Base-by-base conservation (phyloP, 2,329 filamentous ascomycete species). In the Chaetomium olivaceum region DNA sequence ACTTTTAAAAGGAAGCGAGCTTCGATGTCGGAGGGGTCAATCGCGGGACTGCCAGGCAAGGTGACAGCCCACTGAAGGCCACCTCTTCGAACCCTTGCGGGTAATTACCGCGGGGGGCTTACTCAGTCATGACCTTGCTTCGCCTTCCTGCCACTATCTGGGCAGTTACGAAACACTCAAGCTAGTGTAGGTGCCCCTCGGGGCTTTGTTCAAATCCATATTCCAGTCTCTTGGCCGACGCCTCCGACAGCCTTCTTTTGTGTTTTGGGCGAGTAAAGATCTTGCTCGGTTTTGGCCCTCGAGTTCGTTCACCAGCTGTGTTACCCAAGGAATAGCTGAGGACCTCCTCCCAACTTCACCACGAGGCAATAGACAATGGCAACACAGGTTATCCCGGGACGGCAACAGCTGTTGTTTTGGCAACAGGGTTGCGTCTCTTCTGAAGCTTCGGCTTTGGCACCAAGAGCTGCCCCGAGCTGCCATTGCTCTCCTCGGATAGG, bases 51-150 rank as follows among this genome's bases (percentile, higher is more conserved):
- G 64, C 66, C 61, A 51, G 64, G 56, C 60, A 50, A 21, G 16
- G 25, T 23, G 36, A 19, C 51, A 62, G 58, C 58, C 58, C 36
- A 58, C 23, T 23, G 51, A 57, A 43, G 33, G 55, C 55, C 55
- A 29, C 36, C 29, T 43, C 55, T 25, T 25, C 43, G 16, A 19
- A 43, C 39, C 39, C 39, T 62, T 23, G 63, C 69, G 68, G 69
- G 63, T 71, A 71, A 71, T 72, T 69, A 59, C 61, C 67, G 66
- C 64, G 66, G 67, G 67, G 69, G 69, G 71, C 71, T 72, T 72
- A 72, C 71, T 73, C 71, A 72, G 64, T 29, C 52, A 19, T 27
- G 23, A 21, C n/a, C n/a, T 27, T 48, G 46, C 25, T 25, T 19
- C 6, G 8, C 12, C 54, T 56, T 33, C 27, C 29, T 23, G 36